Base-by-base conservation (phyloP, 2,329 filamentous ascomycete species). In the Cercospora berteroae region DNA sequence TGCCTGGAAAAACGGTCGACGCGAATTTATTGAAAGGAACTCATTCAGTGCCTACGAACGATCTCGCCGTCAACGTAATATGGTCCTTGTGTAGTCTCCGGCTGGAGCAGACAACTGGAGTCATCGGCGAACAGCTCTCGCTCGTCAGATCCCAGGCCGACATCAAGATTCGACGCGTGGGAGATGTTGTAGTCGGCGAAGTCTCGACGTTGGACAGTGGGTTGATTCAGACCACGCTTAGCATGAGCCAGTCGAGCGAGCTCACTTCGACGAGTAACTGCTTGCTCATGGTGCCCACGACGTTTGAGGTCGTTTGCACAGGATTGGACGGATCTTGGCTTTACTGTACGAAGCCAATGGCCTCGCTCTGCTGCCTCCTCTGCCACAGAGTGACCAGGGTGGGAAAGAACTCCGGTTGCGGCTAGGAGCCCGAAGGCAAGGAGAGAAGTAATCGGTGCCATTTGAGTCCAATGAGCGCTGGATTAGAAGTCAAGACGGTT, bases 1-100 rank as follows among this genome's bases (percentile, higher is more conserved):
- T 71, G 55, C 57, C 57, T 60, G n/a, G n/a, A n/a, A n/a, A n/a
- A n/a, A n/a, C n/a, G n/a, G n/a, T n/a, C n/a, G n/a, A n/a, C n/a
- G n/a, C n/a, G n/a, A n/a, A n/a, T n/a, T n/a, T n/a, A n/a, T n/a
- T n/a, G n/a, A n/a, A n/a, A n/a, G n/a, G n/a, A n/a, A n/a, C n/a
- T n/a, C n/a, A n/a, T n/a, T n/a, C 48, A 29, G 2, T 8, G 12
- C 57, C 75, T 70, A 42, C 82, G 80, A 60, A 82, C 75, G 27
- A 75, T 74, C 64, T 77, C 75, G 66, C 33, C 67, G 36, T 68
- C 67, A 33, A 71, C 63, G 58, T 68, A 71, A 58, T 70, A 70
- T 20, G 68, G 65, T 67, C n/a, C 76, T 23, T 71, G 66, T 10
- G 72, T 75, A 8, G 72, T 69, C 57, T 77, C 74, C 0, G 75